Evolutionary conservation across 208 protist species (phyloP).

Genomic region (Tritrichomonas musculus): DNA sequence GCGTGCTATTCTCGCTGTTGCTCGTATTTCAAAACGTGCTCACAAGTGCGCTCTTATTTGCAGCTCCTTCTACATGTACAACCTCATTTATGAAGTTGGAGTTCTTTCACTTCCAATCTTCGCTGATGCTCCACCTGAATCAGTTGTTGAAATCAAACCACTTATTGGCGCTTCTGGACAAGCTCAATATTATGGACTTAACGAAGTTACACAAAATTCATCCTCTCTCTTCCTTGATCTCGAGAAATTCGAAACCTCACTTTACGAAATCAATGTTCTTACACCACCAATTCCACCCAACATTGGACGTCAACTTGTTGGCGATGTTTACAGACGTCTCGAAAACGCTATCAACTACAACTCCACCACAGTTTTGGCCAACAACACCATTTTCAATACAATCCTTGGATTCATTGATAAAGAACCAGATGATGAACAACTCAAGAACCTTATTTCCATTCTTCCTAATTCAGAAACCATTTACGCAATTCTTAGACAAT

Average conservation of each 20-base stretch:
- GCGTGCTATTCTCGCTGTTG: neutral
- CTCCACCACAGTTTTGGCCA: neutral
- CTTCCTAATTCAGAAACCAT: neutral
- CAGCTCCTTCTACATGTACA: neutral
- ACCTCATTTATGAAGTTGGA: neutral
- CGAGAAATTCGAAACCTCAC: neutral
- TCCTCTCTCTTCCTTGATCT: slow-evolving; percentile 5
- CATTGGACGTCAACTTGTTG: neutral
- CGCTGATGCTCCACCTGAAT: neutral
- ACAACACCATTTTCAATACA: neutral
- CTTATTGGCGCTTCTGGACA: neutral
- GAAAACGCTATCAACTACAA: neutral
- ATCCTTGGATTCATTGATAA: neutral
- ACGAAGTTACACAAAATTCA: neutral
- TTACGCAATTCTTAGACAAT: neutral
- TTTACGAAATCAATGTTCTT: slow-evolving; percentile 8
- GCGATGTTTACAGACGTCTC: neutral
- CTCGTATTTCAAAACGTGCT: neutral
- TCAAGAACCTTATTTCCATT: neutral
- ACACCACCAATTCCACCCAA: neutral
- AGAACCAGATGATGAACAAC: neutral
- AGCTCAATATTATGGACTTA: neutral
- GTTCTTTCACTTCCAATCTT: neutral
- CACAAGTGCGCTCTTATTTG: neutral
- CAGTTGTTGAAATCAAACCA: neutral